Evolutionary conservation across 352 stramenopile genomes (phyloP).

Genomic region (Phytophthora vignae): DNA sequence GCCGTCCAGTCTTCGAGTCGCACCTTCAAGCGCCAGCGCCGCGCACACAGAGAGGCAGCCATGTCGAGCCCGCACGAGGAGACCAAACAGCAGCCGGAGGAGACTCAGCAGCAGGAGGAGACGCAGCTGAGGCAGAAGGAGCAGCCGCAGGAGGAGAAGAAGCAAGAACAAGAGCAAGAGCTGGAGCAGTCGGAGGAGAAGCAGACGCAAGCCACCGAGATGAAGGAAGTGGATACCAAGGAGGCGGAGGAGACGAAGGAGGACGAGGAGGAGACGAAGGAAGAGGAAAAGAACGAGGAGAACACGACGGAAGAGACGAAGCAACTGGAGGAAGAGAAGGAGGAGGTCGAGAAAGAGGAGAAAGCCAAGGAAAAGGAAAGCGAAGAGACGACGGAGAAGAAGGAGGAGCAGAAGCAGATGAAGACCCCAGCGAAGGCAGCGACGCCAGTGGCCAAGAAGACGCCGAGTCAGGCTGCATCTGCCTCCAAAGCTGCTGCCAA

Average conservation of each 20-base stretch:
- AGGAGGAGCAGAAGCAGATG: background rate
- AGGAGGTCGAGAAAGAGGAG: background rate
- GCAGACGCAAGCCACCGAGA: slow-evolving; percentile 16
- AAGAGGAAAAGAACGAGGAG: slow-evolving; percentile 7
- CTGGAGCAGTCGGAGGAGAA: slow-evolving; percentile 1
- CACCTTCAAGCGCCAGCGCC: slow-evolving; percentile 6
- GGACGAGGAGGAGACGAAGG: slow-evolving; percentile 13
- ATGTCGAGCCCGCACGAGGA: slow-evolving; percentile 20
- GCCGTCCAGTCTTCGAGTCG: slow-evolving; percentile 23
- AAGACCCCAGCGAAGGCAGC: slow-evolving; percentile 12
- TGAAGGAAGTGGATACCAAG: slow-evolving; percentile 6
- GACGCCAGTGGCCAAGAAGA: slow-evolving; percentile 6
- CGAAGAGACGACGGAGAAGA: background rate
- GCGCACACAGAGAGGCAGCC: background rate
- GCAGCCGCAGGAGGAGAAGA: slow-evolving; percentile 4
- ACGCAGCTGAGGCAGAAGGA: slow-evolving; percentile 3
- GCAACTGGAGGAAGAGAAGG: background rate
- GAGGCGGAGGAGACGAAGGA: background rate
- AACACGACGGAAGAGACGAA: background rate
- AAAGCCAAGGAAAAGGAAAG: background rate
- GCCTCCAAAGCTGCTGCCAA: slow-evolving; percentile 27
- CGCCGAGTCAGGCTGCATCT: slow-evolving; percentile 1
- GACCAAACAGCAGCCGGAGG: background rate
- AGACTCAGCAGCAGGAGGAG: slow-evolving; percentile 7
- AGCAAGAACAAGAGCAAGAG: background rate